These are phyloP conservation scores for Nicotiana attenuata DNA, from an alignment of 257 asterid genomes.

Conservation along the genomic window DNA sequence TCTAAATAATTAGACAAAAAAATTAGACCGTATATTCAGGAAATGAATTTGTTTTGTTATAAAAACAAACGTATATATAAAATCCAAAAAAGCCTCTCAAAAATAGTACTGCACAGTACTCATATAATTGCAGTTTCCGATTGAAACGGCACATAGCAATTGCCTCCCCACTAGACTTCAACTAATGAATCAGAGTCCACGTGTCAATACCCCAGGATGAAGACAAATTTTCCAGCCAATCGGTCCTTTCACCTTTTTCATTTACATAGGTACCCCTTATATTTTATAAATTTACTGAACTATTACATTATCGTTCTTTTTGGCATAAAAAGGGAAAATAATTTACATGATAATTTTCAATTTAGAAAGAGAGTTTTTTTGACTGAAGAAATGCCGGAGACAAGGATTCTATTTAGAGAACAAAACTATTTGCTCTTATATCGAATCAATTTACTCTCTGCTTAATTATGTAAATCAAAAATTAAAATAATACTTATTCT, in stretches of 20 bases:
- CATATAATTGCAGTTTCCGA: background rate
- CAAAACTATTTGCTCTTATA: background rate
- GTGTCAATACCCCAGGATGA: slow-evolving; percentile 35
- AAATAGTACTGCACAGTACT: background rate
- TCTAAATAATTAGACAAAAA: background rate
- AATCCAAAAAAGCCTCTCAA: background rate
- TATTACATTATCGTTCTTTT: background rate
- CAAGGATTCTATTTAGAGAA: background rate
- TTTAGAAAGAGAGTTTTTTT: background rate
- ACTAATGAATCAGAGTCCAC: slow-evolving; percentile 6
- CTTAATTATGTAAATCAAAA: background rate
- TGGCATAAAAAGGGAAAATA: too few species aligned
- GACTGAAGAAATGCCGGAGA: background rate
- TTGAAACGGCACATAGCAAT: background rate
- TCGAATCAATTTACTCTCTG: background rate
- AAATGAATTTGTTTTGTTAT: background rate
- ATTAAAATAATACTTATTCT: background rate
- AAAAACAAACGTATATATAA: background rate
- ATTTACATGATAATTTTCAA: too few species aligned
- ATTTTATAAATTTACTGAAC: background rate
- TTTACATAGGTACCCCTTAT: slow-evolving; percentile 7
- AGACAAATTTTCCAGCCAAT: slow-evolving; percentile 25
- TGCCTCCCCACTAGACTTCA: background rate
- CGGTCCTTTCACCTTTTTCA: slow-evolving; percentile 11
- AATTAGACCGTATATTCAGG: background rate